Base-by-base conservation (phyloP, 805 yeast genomes). In the Saccharomyces mikatae region DNA sequence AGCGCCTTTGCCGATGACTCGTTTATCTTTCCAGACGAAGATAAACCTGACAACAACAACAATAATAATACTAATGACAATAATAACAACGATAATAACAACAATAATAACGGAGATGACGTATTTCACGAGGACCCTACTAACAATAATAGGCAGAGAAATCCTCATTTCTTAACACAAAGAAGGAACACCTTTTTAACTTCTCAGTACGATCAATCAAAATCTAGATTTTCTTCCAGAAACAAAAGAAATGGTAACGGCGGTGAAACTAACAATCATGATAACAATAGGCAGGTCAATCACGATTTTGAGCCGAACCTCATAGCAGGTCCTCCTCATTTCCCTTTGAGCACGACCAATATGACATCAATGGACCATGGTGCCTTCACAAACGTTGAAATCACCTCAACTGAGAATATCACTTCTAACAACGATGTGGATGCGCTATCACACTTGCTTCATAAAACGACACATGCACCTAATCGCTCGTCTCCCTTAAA, bases 1-100 rank as follows among this genome's bases (percentile, higher is more conserved):
- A 87, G 89, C 17, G 91, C 90, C 0, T 87, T 87, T 76, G 92
- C 91, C 0, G 91, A 86, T 62, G 91, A 86, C 56, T 79, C 88
- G 2, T 87, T 87, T 60, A 79, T 87, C 2, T 87, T 87, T 65
- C 89, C 92, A 0, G 94, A 87, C 64, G 94, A 87, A 63, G 92
- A 86, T 36, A 86, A 86, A 9, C 32, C 21, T 36, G 47, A 28
- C 32, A 46, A 31, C 49, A 10, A 50, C 32, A 51, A 52, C n/a
- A 51, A 54, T 47, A 52, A 52, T 44, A 44, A 50, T 30, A 46
- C 48, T 13, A 49, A 47, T 29, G 48, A 51, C 24, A 50, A 53
- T 44, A 44, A 50, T 30, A 46, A 49, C 13, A 48, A 47, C 30
- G 48, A 51, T 28, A 50, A 53, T 29, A 41, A 46, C 32, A 26